Base-by-base conservation (phyloP, 2,329 filamentous ascomycete species). In the Sporothrix humicola region DNA sequence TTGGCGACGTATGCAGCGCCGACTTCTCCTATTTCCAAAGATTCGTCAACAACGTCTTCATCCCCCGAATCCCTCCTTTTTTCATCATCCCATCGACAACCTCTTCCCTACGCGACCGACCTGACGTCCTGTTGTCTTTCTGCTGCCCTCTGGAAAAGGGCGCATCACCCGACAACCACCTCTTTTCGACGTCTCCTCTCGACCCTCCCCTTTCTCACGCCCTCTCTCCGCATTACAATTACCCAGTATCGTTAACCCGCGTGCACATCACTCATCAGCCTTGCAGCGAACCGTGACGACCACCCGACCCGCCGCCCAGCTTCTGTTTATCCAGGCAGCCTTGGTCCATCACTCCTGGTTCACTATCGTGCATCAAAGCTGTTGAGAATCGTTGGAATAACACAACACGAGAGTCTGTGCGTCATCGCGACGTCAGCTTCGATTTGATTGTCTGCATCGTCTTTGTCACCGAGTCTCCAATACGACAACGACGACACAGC, bases 1-100 rank as follows among this genome's bases (percentile, higher is more conserved):
- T 23, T 68, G 65, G 46, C 26, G 66, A 56, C 66, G 66, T 69
- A 26, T 31, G 48, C 48, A 44, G 61, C 42, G n/a, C 42, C 26
- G 23, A 56, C 26, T 37, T 69, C 66, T 70, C 68, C 68, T 70
- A 58, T 70, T 70, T 46, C 42, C 42, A 13, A 17, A 17, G 26
- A 15, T 58, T 69, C 52, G n/a, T 56, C 48, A 66, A 66, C 61
- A 48, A 48, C 20, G 8, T 15, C 42, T 37, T 20, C 59, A 20
- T 46, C 37, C 10, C 1, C 59, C 17, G 7, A n/a, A n/a, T 2
- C 23, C 52, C 50, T 23, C 17, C 52, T 9, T 20, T n/a, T 63
- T n/a, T 12, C 59, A 20, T 44, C 59, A 44, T 44, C 63, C 44
- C 42, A 17, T 58, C 54, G 23, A 58, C 54, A 17, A n/a, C 48